Conservation (phyloP, 1,284 basidiomycete species). For the Ceratobasidium sp. region DNA sequence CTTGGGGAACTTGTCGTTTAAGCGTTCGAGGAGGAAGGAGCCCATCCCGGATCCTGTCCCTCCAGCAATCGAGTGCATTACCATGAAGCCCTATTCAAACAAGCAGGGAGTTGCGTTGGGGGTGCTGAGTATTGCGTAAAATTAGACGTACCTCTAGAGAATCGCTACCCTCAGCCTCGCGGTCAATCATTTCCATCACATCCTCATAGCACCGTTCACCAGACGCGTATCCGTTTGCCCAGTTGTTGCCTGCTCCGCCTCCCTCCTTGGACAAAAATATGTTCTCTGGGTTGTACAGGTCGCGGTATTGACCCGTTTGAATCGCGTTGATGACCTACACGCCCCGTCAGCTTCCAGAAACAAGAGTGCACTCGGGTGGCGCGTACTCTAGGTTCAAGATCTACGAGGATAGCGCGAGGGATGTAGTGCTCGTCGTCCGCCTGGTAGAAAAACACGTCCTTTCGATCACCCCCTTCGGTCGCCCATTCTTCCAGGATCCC, state of each 20-base stretch:
- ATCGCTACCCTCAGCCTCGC: constrained; percentile 98
- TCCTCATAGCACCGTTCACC: constrained; percentile 96
- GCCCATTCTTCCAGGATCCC: constrained; percentile 96
- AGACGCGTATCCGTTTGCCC: constrained; percentile 93
- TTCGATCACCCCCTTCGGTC: constrained; percentile 92
- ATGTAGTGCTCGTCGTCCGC: constrained; percentile 99
- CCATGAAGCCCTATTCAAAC: constrained; percentile 88
- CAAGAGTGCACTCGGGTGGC: not conserved
- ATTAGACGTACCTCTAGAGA: constrained; percentile 82
- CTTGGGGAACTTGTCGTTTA: constrained; percentile 99
- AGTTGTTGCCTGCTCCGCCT: constrained; percentile 98
- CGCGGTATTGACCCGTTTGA: constrained; percentile 88
- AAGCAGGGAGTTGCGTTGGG: constrained; percentile 15
- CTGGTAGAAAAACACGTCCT: constrained; percentile 99
- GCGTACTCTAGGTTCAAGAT: constrained; percentile 95
- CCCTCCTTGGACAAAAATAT: constrained; percentile 96
- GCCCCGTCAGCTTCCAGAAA: constrained; percentile 14
- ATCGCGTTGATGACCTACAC: constrained; percentile 95
- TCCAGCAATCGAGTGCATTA: constrained; percentile 98
- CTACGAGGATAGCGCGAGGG: constrained; percentile 94
- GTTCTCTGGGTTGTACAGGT: constrained; percentile 98
- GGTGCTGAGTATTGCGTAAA: not conserved
- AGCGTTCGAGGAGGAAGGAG: constrained; percentile 93
- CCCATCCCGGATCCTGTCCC: constrained; percentile 98
- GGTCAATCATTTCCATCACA: constrained; percentile 98